phyloP scores from a whole-genome alignment of 2,329 filamentous ascomycete genomes.

The Orbilia ellipsospora region DNA sequence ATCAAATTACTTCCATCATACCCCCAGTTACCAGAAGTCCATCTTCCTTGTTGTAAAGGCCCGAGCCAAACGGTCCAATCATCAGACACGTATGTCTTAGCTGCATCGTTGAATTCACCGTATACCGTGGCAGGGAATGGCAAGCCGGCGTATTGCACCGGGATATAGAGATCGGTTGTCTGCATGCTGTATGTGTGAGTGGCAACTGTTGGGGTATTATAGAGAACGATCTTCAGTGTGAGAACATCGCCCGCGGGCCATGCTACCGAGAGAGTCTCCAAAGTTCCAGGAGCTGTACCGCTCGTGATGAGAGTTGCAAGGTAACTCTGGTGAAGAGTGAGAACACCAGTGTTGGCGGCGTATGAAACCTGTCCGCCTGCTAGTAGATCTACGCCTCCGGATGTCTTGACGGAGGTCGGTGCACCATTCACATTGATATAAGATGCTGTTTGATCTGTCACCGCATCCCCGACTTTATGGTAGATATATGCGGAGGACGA shows the following conservation, averaged over 20 bases:
- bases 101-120: constrained; percentile 65
- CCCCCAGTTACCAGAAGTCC: constrained; percentile 57
- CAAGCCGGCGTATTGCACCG: constrained; percentile 68
- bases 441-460: constrained; percentile 70
- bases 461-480: constrained; percentile 61
- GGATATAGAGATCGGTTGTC: constrained; percentile 63
- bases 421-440: constrained; percentile 62
- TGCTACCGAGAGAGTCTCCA: constrained; percentile 67
- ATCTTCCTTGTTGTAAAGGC: constrained; percentile 66
- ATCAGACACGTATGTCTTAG: constrained; percentile 64
- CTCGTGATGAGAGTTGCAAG: constrained; percentile 63
- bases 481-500: constrained; percentile 68
- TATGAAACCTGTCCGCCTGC: constrained; percentile 57
- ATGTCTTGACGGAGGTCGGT: constrained; percentile 61
- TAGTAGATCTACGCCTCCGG: constrained; percentile 66
- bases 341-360: constrained; percentile 40
- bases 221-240: constrained; percentile 67
- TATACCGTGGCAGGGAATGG: constrained; percentile 68
- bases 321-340: constrained; percentile 67
- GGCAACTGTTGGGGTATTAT: constrained; percentile 63
- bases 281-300: constrained; percentile 64
- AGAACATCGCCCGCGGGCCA: constrained; percentile 68
- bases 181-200: constrained; percentile 24
- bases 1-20: constrained; percentile 22
- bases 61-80: constrained; percentile 69